Evolutionary conservation across 2,329 filamentous ascomycete species (phyloP), one percentile per base, ranked within the genome.

Genomic region (Myriosclerotinia scirpicola): DNA sequence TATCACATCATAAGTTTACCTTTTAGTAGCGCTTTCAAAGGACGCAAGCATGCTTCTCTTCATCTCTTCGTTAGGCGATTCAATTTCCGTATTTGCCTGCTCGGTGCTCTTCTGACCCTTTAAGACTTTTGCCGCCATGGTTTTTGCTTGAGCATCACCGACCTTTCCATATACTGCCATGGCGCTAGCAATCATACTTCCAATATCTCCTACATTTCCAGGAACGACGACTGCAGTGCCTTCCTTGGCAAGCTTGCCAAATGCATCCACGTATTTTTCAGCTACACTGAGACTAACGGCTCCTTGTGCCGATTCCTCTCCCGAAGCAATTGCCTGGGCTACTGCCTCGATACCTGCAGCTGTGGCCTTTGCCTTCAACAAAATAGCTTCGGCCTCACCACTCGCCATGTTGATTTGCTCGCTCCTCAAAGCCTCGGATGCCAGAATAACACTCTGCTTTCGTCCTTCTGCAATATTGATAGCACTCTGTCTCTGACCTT

Each of bases 391-490:
- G 12, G 95, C 91, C 81, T 99, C 95, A 85, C 95, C 95, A 75
- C 84, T 86, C 12, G 95, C 95, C 77, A 88, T 85, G 80, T 99
- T 99, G 82, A 99, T 95, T 78, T 96, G 87, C 81, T 99, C 94
- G 20, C 91, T 87, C 72, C 89, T 88, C 80, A 97, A 76, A 20
- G 95, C 95, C 80, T 99, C 95, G 11, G 93, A 97, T 0, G 95
- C 95, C 34, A 99, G 84, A 73, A 99, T 99, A 30, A 97, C 94
- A 73, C 89, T 93, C 83, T 98, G 95, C 83, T 99, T 99, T 79
- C 90, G 88, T 78, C 95, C 95, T 82, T 99, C 95, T 66, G 95
- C 95, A 72, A 99, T 97, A 79, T 99, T 99, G 85, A 99, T 99
- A 50, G 95, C 95, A 75, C 90, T 94, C 81, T 99, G 95, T 70